These are phyloP conservation scores for Setaria viridis DNA, from an alignment of 202 grass and related monocot genomes.

Conservation along the genomic window DNA sequence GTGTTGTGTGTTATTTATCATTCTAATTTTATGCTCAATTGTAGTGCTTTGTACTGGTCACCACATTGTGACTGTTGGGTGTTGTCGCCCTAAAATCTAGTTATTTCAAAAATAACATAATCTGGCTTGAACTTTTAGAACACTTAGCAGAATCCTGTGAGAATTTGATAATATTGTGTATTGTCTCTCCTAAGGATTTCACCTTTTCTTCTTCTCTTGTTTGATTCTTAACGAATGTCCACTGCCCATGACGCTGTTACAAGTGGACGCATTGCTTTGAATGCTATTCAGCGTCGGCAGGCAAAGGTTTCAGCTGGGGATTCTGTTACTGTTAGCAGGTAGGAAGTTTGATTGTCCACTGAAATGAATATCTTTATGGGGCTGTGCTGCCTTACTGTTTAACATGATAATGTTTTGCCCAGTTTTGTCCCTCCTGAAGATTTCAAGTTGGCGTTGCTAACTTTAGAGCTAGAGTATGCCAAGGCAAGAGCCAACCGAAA, in stretches of 20 bases:
- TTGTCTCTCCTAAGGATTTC: not conserved
- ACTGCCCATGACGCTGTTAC: slow-evolving; percentile 75
- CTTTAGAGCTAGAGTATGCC: slow-evolving; percentile 76
- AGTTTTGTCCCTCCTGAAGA: slow-evolving; percentile 85
- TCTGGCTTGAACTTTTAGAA: not conserved
- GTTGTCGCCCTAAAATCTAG: slow-evolving; percentile 5
- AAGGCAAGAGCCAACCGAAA: slow-evolving; percentile 69
- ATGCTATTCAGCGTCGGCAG: slow-evolving; percentile 91
- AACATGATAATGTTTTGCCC: slow-evolving; percentile 27
- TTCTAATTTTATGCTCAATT: not conserved
- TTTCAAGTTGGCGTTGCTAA: slow-evolving; percentile 85
- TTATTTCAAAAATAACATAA: not conserved
- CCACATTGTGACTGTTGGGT: not conserved
- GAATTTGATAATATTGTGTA: slow-evolving; percentile 22
- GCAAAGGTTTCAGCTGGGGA: slow-evolving; percentile 92
- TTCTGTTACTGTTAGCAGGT: slow-evolving; percentile 80
- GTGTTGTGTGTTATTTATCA: not conserved
- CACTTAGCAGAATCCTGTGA: not conserved
- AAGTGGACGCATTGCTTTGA: slow-evolving; percentile 78
- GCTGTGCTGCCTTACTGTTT: slow-evolving; percentile 35
- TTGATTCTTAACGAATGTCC: slow-evolving; percentile 64
- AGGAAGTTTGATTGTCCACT: slow-evolving; percentile 9
- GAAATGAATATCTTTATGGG: slow-evolving; percentile 9
- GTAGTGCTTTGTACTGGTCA: not conserved
- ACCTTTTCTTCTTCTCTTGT: slow-evolving; percentile 16